Evolutionary conservation across 2,329 filamentous ascomycete genomes (phyloP).

Genomic region (Acrocalymma vagum): DNA sequence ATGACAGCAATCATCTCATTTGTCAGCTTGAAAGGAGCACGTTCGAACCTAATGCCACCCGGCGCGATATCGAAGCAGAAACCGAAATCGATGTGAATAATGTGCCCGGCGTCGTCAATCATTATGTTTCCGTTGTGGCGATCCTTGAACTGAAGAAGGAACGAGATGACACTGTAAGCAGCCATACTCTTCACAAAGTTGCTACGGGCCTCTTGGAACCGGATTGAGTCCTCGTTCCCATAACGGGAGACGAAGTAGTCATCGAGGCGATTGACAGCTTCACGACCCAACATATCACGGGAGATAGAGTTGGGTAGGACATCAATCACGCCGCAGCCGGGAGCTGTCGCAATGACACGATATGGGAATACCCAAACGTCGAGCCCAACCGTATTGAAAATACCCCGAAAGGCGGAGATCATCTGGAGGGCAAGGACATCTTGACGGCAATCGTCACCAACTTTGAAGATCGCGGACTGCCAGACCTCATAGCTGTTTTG

Average conservation of each 20-base stretch:
- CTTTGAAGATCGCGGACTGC: slow-evolving; percentile 99
- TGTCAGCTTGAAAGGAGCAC: slow-evolving; percentile 97
- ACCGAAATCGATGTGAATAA: slow-evolving; percentile 98
- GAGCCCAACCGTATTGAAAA: slow-evolving; percentile 93
- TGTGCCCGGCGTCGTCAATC: slow-evolving; percentile 96
- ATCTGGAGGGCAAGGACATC: slow-evolving; percentile 96
- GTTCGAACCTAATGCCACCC: slow-evolving; percentile 96
- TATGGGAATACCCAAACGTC: slow-evolving; percentile 98
- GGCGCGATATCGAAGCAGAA: slow-evolving; percentile 99
- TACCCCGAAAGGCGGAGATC: slow-evolving; percentile 96
- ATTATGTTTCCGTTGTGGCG: slow-evolving; percentile 99
- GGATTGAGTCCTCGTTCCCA: slow-evolving; percentile 92
- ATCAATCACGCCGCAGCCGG: slow-evolving; percentile 97
- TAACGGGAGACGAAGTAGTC: slow-evolving; percentile 99
- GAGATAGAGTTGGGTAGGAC: slow-evolving; percentile 98
- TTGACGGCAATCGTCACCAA: slow-evolving; percentile 97
- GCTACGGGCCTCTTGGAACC: slow-evolving; percentile 92
- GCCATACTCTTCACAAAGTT: slow-evolving; percentile 99
- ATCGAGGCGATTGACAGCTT: slow-evolving; percentile 97
- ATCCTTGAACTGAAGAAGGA: slow-evolving; percentile 98
- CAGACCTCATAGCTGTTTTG: slow-evolving; percentile 84
- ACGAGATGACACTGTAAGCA: slow-evolving; percentile 96
- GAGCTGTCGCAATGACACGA: slow-evolving; percentile 94
- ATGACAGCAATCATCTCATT: slow-evolving; percentile 99
- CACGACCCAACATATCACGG: slow-evolving; percentile 96